phyloP scores from a whole-genome alignment of 2,329 filamentous ascomycete genomes.

The Stromatinia cepivora region DNA sequence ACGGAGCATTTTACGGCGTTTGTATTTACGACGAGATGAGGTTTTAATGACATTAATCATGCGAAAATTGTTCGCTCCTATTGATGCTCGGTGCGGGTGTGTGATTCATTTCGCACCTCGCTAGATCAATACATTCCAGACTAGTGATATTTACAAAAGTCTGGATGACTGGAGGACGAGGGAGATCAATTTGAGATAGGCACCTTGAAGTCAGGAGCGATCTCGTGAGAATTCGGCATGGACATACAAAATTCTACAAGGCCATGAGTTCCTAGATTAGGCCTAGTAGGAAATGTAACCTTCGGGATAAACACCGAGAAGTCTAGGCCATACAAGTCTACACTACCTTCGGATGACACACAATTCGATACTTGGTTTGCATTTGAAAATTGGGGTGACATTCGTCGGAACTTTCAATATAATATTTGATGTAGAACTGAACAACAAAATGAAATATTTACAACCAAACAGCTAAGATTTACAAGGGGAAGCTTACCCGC shows the following conservation, averaged over 20 bases:
- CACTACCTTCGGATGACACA: neutral
- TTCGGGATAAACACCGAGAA: neutral
- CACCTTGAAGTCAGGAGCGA: constrained; percentile 1
- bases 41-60: constrained; percentile 8
- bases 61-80: neutral
- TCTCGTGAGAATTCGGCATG: neutral
- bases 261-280: neutral
- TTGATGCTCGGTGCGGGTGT: neutral
- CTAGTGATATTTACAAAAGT: neutral
- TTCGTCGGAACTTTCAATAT: neutral
- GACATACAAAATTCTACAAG: neutral
- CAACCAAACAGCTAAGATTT: neutral
- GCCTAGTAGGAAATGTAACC: neutral
- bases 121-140: neutral
- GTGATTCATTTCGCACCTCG: neutral
- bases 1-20: constrained; percentile 23
- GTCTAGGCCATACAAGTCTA: neutral
- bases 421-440: neutral
- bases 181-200: neutral
- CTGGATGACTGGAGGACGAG: too few relatives aligned
- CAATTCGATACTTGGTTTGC: neutral
- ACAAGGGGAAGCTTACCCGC: neutral
- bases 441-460: too few relatives aligned
- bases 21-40: neutral
- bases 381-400: too few relatives aligned